Conservation (phyloP, 2,329 filamentous ascomycete genomes). For the Exophiala bonariae region DNA sequence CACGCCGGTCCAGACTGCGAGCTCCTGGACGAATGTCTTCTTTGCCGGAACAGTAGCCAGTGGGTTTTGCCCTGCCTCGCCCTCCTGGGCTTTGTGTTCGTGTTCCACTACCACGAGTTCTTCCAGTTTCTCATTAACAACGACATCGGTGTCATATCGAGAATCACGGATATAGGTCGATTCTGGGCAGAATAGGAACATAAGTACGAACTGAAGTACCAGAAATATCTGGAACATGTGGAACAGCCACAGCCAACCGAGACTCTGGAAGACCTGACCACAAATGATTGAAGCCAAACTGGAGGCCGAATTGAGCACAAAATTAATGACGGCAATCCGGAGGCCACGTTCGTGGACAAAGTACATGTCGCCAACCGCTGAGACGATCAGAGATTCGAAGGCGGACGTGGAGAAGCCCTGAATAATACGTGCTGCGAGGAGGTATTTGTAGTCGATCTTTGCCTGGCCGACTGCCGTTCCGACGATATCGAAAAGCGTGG, state of each 20-base stretch:
- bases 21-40: constrained; percentile 24
- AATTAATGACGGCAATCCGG: constrained; percentile 25
- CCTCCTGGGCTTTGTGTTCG: constrained; percentile 16
- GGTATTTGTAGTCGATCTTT: constrained; percentile 24
- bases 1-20: constrained; percentile 24
- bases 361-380: constrained; percentile 47
- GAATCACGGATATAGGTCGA: constrained; percentile 30
- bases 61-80: constrained; percentile 10
- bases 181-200: constrained; percentile 33
- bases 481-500: constrained; percentile 26
- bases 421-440: constrained; percentile 26
- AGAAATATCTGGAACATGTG: constrained; percentile 32
- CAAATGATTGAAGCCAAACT: constrained; percentile 39
- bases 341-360: constrained; percentile 27
- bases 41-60: constrained; percentile 7
- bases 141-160: constrained; percentile 29
- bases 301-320: constrained; percentile 30
- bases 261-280: constrained; percentile 26
- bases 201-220: constrained; percentile 29
- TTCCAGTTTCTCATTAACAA: constrained; percentile 13
- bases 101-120: constrained; percentile 19
- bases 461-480: constrained; percentile 25
- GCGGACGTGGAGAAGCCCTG: constrained; percentile 44
- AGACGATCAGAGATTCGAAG: constrained; percentile 51
- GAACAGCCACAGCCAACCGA: constrained; percentile 28